These are phyloP conservation scores for Xanthoceras sorbifolium DNA, from an alignment of 345 rosid genomes.

Conservation along the genomic window DNA sequence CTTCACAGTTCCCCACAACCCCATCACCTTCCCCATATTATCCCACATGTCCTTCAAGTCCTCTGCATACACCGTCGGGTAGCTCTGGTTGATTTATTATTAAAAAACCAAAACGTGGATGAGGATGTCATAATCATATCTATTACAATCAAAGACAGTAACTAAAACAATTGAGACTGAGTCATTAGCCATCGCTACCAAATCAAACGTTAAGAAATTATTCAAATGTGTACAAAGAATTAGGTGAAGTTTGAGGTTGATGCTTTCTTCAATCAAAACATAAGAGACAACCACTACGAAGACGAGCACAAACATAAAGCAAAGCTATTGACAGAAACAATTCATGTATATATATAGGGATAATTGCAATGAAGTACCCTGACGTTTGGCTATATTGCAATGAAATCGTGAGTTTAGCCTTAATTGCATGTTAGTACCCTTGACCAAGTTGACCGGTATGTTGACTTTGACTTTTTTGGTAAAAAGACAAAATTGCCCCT, in stretches of 20 bases:
- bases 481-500: too few relatives aligned
- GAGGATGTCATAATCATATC: slow-evolving; percentile 3
- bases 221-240: background rate
- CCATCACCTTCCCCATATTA: slow-evolving; percentile 45
- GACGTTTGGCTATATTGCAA: too few relatives aligned
- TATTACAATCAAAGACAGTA: background rate
- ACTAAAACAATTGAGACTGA: background rate
- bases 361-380: too few relatives aligned
- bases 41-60: slow-evolving; percentile 64
- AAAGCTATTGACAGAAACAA: background rate
- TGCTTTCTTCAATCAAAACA: background rate
- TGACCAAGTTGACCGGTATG: too few relatives aligned
- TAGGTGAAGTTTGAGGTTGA: background rate
- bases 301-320: background rate
- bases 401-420: too few relatives aligned
- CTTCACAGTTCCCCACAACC: slow-evolving; percentile 50
- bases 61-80: slow-evolving; percentile 66
- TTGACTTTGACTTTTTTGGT: too few relatives aligned
- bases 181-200: background rate
- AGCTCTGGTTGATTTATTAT: slow-evolving; percentile 55
- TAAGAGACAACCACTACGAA: background rate
- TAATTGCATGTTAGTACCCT: too few relatives aligned
- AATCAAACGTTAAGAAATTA: background rate
- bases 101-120: background rate
- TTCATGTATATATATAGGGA: too few relatives aligned